A percentile compares a stretch with the other conserved stretches of the same genome.
Evolutionary conservation across 495 filamentous ascomycete genomes (phyloP).

Genomic region (Saxophila tyrrhenica): DNA sequence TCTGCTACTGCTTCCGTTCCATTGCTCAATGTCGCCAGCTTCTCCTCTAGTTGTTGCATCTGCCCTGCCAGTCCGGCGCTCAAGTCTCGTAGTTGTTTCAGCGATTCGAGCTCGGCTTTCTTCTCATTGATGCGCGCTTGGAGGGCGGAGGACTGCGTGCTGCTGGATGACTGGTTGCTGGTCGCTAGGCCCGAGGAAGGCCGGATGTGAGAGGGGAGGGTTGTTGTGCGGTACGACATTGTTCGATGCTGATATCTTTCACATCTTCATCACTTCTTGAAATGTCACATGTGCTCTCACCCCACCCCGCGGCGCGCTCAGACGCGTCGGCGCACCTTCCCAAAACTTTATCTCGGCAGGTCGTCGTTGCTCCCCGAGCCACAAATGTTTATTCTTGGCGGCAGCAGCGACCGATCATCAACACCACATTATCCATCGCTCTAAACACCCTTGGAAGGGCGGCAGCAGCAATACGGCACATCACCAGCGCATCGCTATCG

Average conservation of each 20-base stretch:
- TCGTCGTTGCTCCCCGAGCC: too few relatives aligned
- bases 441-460: neutral
- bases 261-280: neutral
- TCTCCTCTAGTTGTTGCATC: conserved; percentile 84
- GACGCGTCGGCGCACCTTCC: too few relatives aligned
- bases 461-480: conserved; percentile 7
- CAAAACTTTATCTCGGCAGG: too few relatives aligned
- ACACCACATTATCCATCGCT: neutral
- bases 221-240: conserved; percentile 50
- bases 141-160: conserved; percentile 66
- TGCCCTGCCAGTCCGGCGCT: conserved; percentile 76
- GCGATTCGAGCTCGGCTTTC: conserved; percentile 80
- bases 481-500: neutral
- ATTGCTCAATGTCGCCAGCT: conserved; percentile 75
- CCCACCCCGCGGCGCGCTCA: neutral
- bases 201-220: conserved; percentile 50
- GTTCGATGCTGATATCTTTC: conserved; percentile 3
- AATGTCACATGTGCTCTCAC: neutral
- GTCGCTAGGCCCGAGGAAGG: conserved; percentile 43
- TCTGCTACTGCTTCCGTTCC: conserved; percentile 93
- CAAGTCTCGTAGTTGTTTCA: conserved; percentile 77
- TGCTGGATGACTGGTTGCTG: conserved; percentile 31
- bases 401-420: too few relatives aligned
- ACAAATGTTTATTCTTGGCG: neutral
- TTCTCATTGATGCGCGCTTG: conserved; percentile 83